Percentiles rank a stretch among this genome's conserved stretches.
Conservation (phyloP, 805 yeast genomes). For the Martiniozyma abietophila region DNA sequence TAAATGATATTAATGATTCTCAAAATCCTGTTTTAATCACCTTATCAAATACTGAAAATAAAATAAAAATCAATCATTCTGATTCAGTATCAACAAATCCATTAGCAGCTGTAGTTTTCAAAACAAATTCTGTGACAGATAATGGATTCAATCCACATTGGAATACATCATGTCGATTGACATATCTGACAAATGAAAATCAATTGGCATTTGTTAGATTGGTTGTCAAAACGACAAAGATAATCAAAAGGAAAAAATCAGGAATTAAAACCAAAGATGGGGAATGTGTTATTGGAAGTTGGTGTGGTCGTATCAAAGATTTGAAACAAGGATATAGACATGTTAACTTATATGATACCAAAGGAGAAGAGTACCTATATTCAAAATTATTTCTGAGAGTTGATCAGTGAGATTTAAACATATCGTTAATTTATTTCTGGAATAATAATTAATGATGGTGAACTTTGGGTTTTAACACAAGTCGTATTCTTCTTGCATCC, state of each 20-base stretch:
- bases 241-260: too few species aligned
- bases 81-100: conserved; percentile 3
- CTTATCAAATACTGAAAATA: too few species aligned
- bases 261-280: too few species aligned
- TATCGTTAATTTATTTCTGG: neutral
- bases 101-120: conserved; percentile 15
- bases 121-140: conserved; percentile 33
- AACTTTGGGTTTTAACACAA: too few species aligned
- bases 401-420: conserved; percentile 14
- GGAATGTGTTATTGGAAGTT: conserved; percentile 39
- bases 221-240: conserved; percentile 29
- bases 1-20: too few species aligned
- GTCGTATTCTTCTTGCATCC: too few species aligned
- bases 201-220: conserved; percentile 51
- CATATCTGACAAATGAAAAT: conserved; percentile 27
- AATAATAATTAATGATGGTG: too few species aligned
- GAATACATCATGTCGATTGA: conserved; percentile 47
- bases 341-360: conserved; percentile 61
- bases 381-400: conserved; percentile 35
- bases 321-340: conserved; percentile 77
- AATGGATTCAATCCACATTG: conserved; percentile 89
- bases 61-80: conserved; percentile 6
- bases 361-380: conserved; percentile 65
- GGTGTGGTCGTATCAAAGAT: conserved; percentile 52
- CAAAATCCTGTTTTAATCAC: too few species aligned